A percentile compares a stretch with the other conserved stretches of the same genome.
These are phyloP conservation scores for Datisca glomerata DNA, from an alignment of 306 rosid genomes.

Conservation along the genomic window DNA sequence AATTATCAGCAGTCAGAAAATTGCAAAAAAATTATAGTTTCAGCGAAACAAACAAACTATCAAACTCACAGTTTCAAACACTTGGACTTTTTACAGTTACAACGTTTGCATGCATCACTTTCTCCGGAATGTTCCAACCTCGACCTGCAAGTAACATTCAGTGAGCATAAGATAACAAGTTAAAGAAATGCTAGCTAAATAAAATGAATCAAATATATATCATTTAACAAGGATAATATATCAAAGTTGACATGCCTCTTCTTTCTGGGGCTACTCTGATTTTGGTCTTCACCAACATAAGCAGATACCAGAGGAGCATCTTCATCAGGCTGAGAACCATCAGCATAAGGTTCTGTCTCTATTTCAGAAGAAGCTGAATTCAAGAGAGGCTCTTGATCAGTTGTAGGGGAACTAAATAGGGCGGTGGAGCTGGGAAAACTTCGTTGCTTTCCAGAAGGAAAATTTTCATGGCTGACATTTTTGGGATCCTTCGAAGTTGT, in stretches of 20 bases:
- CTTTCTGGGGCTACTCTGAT: constrained; percentile 65
- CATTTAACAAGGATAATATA: constrained; percentile 6
- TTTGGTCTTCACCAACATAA: constrained; percentile 42
- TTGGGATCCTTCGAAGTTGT: constrained; percentile 29
- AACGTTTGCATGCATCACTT: constrained; percentile 63
- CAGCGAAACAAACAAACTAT: no score
- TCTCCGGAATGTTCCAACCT: constrained; percentile 47
- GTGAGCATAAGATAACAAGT: constrained; percentile 15
- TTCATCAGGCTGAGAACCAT: constrained; percentile 38
- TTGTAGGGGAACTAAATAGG: constrained; percentile 23
- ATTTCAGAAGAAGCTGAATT: constrained; percentile 29
- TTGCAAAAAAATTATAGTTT: no score
- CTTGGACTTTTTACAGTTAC: constrained; percentile 88
- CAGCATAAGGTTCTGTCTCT: constrained; percentile 30
- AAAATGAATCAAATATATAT: neutral
- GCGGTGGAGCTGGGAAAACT: constrained; percentile 29
- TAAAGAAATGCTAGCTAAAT: constrained; percentile 3
- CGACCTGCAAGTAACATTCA: constrained; percentile 47
- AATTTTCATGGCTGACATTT: constrained; percentile 24
- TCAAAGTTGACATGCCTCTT: constrained; percentile 42
- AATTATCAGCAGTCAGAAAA: no score
- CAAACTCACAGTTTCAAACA: constrained; percentile 85
- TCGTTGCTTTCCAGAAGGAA: constrained; percentile 33
- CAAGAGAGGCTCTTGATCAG: constrained; percentile 35
- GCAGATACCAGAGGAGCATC: constrained; percentile 43